These are phyloP conservation scores for Ogataea angusta DNA, from an alignment of 805 yeast species.

Conservation along the genomic window DNA sequence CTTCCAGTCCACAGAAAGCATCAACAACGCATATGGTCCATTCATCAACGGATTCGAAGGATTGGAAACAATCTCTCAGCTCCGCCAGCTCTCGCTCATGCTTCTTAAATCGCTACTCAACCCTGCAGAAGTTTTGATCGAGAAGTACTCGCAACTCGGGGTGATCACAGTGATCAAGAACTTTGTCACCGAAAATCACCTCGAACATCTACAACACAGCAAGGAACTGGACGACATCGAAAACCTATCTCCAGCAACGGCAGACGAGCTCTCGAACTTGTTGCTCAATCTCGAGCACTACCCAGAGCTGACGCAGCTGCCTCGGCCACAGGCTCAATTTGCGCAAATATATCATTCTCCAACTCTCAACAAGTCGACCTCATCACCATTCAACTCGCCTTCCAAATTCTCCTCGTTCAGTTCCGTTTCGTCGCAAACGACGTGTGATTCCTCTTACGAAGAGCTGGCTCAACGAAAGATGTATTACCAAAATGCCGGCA, in stretches of 20 bases:
- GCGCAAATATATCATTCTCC: constrained; percentile 22
- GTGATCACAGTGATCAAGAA: constrained; percentile 45
- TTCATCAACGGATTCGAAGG: constrained; percentile 49
- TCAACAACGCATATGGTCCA: constrained; percentile 44
- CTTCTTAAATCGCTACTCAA: constrained; percentile 41
- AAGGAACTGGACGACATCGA: constrained; percentile 21
- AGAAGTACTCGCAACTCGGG: constrained; percentile 50
- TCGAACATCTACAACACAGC: constrained; percentile 16
- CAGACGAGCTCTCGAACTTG: constrained; percentile 18
- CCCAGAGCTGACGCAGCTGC: constrained; percentile 13
- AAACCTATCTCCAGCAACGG: constrained; percentile 7
- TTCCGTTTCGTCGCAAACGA: constrained; percentile 31
- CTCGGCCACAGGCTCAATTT: constrained; percentile 14
- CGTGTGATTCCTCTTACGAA: constrained; percentile 28
- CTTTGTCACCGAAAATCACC: constrained; percentile 29
- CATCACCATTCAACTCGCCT: constrained; percentile 31
- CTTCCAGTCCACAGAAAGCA: constrained; percentile 12
- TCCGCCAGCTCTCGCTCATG: constrained; percentile 42
- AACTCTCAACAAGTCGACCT: constrained; percentile 20
- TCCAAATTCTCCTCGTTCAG: constrained; percentile 33
- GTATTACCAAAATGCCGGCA: constrained; percentile 9
- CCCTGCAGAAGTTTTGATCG: constrained; percentile 50
- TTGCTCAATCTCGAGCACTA: constrained; percentile 16
- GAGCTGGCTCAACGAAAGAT: constrained; percentile 18
- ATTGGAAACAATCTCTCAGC: constrained; percentile 33